Percentiles rank a stretch among this genome's conserved stretches.
Conservation (phyloP, 2,329 filamentous ascomycete species). For the Fusarium anguioides region DNA sequence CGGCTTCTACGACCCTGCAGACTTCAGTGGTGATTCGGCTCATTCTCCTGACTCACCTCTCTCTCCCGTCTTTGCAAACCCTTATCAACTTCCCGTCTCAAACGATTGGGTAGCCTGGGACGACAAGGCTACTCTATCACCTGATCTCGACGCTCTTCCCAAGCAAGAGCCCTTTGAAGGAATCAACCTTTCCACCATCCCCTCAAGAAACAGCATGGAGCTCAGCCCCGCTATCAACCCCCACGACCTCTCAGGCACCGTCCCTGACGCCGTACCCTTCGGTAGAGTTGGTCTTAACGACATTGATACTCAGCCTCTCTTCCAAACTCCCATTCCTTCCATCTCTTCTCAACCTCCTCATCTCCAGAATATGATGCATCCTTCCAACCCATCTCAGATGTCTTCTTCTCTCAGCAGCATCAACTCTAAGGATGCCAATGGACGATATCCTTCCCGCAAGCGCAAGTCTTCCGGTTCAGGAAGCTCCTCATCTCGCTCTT, state of each 20-base stretch:
- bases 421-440: slow-evolving; percentile 35
- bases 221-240: slow-evolving; percentile 46
- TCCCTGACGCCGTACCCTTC: slow-evolving; percentile 43
- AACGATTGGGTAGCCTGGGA: slow-evolving; percentile 46
- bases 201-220: slow-evolving; percentile 44
- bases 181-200: slow-evolving; percentile 44
- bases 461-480: slow-evolving; percentile 49
- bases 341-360: slow-evolving; percentile 43
- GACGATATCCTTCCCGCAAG: slow-evolving; percentile 46
- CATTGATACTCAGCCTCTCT: slow-evolving; percentile 45
- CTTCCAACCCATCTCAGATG: slow-evolving; percentile 38
- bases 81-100: slow-evolving; percentile 45
- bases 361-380: slow-evolving; percentile 39
- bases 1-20: slow-evolving; percentile 44
- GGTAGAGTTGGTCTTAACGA: slow-evolving; percentile 45
- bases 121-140: slow-evolving; percentile 45
- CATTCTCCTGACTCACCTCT: slow-evolving; percentile 46
- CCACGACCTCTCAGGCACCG: slow-evolving; percentile 43
- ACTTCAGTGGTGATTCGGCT: slow-evolving; percentile 45
- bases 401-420: slow-evolving; percentile 20
- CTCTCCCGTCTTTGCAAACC: slow-evolving; percentile 43
- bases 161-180: slow-evolving; percentile 46
- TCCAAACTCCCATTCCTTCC: slow-evolving; percentile 44
- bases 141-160: slow-evolving; percentile 43
- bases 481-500: slow-evolving; percentile 46